phyloP scores from a whole-genome alignment of 805 yeast species.

The Wickerhamomyces queroliae region DNA sequence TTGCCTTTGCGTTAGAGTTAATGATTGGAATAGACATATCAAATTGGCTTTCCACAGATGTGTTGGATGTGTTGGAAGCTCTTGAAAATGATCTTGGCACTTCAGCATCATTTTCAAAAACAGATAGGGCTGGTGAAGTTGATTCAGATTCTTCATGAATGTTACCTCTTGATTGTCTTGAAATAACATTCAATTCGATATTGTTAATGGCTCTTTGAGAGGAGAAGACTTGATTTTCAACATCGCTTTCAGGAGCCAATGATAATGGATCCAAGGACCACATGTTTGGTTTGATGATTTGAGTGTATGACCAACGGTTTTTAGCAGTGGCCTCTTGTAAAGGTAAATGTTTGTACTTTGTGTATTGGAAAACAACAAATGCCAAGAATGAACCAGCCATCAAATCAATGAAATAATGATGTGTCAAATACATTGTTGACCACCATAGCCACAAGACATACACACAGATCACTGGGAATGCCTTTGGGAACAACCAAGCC shows the following conservation, averaged over 20 bases:
- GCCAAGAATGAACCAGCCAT: slow-evolving; percentile 92
- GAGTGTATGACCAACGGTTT: slow-evolving; percentile 66
- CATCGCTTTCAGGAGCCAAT: slow-evolving; percentile 19
- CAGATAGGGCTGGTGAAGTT: slow-evolving; percentile 21
- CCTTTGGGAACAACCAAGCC: slow-evolving; percentile 73
- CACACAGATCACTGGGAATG: slow-evolving; percentile 55
- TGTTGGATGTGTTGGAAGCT: slow-evolving; percentile 25
- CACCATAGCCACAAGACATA: slow-evolving; percentile 97
- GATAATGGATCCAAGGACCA: slow-evolving; percentile 29
- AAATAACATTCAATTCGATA: slow-evolving; percentile 21
- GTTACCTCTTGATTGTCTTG: slow-evolving; percentile 10
- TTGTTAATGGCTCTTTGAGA: slow-evolving; percentile 14
- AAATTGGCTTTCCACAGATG: slow-evolving; percentile 22
- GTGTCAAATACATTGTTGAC: slow-evolving; percentile 96
- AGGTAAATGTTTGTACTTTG: slow-evolving; percentile 68
- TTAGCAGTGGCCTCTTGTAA: slow-evolving; percentile 41
- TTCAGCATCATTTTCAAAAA: slow-evolving; percentile 16
- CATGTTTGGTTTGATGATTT: slow-evolving; percentile 29
- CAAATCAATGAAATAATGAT: slow-evolving; percentile 90
- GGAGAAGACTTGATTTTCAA: slow-evolving; percentile 25
- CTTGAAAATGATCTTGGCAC: slow-evolving; percentile 23
- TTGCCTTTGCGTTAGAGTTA: background rate
- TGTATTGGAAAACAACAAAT: slow-evolving; percentile 59
- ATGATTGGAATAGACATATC: slow-evolving; percentile 6
- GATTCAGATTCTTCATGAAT: slow-evolving; percentile 9